Evolutionary conservation across 441 rosid species (phyloP), one percentile per base, ranked within the genome.

Genomic region (Pelargonium australe): DNA sequence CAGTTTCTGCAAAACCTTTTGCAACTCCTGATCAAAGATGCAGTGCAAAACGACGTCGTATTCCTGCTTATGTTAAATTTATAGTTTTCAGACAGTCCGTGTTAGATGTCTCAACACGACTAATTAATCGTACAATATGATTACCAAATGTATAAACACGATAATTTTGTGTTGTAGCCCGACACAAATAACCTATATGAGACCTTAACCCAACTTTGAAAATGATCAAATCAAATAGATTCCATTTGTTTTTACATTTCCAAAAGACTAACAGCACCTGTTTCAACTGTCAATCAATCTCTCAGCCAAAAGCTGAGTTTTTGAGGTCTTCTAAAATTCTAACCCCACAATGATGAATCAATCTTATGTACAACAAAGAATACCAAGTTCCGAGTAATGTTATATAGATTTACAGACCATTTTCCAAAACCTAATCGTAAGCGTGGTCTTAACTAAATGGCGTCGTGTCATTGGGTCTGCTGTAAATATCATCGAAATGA

Each of bases 401-500:
- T 64, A 68, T 47, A 65, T 75, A 61, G 69, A 65, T 28, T 25
- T 68, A 23, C 16, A 64, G 64, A 49, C 73, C 69, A 71, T 57
- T 67, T 53, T 9, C 31, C 80, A 82, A 76, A 80, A 76, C 83
- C 76, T 77, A 70, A 23, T 80, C 70, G 75, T 72, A 72, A 9
- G 55, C 68, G 20, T 66, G 73, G 44, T 75, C 76, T 47, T 72
- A 63, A 69, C 70, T 72, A 65, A 73, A 70, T 0, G 70, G 67
- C 14, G 84, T 85, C 68, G 85, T 84, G 71, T 85, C 82, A 34
- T 90, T 95, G n/a, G 83, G 86, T 68, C 83, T 77, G 83, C 86
- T 83, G 76, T 85, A 95, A 73, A 95, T 71, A 76, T 92, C 95
- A 70, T 80, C 97, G 69, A 92, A 95, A 79, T 90, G 91, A 64